phyloP scores from a whole-genome alignment of 305 asterid genomes.

The Fraxinus ornus region DNA sequence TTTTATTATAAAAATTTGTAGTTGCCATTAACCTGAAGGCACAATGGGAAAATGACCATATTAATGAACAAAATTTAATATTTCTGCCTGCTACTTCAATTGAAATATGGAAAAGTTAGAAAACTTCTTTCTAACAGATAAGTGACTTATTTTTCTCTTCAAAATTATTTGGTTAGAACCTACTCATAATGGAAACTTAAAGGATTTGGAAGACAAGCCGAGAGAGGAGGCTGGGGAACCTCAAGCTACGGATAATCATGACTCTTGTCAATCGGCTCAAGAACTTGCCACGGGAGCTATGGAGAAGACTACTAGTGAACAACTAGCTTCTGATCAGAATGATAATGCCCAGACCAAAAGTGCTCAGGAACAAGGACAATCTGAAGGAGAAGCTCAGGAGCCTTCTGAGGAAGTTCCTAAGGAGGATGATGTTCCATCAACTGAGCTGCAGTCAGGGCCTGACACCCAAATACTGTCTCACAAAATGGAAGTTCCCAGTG shows the following conservation, averaged over 20 bases:
- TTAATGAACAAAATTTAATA: not conserved
- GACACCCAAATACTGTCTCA: constrained; percentile 53
- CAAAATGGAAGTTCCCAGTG: constrained; percentile 90
- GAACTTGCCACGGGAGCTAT: constrained; percentile 35
- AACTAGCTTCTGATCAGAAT: constrained; percentile 32
- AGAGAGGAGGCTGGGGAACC: constrained; percentile 24
- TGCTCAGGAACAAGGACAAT: constrained; percentile 30
- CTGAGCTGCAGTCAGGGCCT: constrained; percentile 37
- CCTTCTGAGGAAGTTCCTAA: constrained; percentile 38
- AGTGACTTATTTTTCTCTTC: not conserved
- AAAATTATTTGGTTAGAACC: constrained; percentile 24
- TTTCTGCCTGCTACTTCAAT: not conserved
- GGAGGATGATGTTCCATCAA: constrained; percentile 45
- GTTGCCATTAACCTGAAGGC: not conserved
- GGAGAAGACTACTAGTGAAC: constrained; percentile 25
- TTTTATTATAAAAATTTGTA: not conserved
- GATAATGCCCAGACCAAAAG: constrained; percentile 37
- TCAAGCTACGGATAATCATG: not conserved
- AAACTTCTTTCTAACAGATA: not conserved
- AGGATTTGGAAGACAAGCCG: constrained; percentile 32
- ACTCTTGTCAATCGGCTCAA: constrained; percentile 17
- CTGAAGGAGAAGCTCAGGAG: constrained; percentile 43
- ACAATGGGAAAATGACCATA: not conserved
- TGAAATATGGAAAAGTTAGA: not conserved
- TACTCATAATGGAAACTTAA: constrained; percentile 54